Percentiles rank a stretch among this genome's conserved stretches.
Conservation (phyloP, 495 filamentous ascomycete species). For the Xylaria flabelliformis region DNA sequence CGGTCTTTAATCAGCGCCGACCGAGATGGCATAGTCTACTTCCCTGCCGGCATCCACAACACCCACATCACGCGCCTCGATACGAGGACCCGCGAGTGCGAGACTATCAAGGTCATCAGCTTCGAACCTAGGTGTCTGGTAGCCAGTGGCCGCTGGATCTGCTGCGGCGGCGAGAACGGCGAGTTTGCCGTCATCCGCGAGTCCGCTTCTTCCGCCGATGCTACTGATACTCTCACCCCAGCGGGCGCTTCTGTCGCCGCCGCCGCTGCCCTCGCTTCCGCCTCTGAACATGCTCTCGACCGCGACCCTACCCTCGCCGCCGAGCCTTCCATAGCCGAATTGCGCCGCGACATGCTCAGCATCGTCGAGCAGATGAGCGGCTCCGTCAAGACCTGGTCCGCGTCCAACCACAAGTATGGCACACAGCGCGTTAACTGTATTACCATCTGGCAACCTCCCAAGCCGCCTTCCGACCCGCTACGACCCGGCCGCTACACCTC, state of each 20-base stretch:
- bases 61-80: conserved; percentile 74
- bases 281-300: conserved; percentile 44
- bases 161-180: conserved; percentile 84
- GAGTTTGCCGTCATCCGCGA: conserved; percentile 78
- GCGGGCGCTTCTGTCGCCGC: conserved; percentile 28
- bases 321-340: conserved; percentile 36
- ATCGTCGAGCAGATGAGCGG: conserved; percentile 42
- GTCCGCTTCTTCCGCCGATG: conserved; percentile 20
- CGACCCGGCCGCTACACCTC: conserved; percentile 47
- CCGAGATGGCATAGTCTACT: conserved; percentile 78
- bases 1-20: conserved; percentile 87
- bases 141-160: conserved; percentile 84
- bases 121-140: conserved; percentile 87
- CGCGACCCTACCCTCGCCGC: conserved; percentile 41
- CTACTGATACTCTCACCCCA: conserved; percentile 21
- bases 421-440: conserved; percentile 62
- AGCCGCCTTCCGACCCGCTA: conserved; percentile 30
- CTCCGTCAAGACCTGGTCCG: conserved; percentile 44
- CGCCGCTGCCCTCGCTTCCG: conserved; percentile 14
- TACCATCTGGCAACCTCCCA: conserved; percentile 58
- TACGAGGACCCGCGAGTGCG: conserved; percentile 71
- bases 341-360: conserved; percentile 41
- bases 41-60: conserved; percentile 67
- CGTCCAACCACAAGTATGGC: conserved; percentile 51
- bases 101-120: conserved; percentile 76